phyloP scores from a whole-genome alignment of 495 filamentous ascomycete genomes.

The Lophium mytilinum region DNA sequence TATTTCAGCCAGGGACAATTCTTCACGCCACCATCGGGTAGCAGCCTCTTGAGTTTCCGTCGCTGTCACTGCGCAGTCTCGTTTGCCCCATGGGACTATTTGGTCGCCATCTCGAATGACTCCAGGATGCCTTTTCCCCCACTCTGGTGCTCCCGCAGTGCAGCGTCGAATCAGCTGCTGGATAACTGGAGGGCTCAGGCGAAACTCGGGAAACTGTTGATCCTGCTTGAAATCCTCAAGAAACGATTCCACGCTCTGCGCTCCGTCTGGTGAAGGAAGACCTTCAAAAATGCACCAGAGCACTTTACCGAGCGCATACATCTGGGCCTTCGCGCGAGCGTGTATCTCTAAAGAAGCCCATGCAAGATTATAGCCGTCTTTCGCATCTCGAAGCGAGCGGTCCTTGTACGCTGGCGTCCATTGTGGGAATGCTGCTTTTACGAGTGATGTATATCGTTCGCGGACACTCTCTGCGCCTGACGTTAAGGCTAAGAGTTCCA shows the following conservation, averaged over 20 bases:
- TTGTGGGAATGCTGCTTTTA: background rate
- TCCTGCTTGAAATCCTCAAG: background rate
- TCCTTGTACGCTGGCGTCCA: background rate
- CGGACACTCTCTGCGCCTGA: background rate
- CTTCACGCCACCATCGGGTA: background rate
- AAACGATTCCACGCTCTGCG: background rate
- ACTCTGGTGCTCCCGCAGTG: background rate
- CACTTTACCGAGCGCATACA: background rate
- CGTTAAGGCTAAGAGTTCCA: background rate
- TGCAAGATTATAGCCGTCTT: background rate
- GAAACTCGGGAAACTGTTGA: background rate
- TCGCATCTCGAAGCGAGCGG: background rate
- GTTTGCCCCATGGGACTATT: background rate
- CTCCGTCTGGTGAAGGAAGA: background rate
- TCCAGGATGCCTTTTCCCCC: background rate
- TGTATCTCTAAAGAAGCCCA: background rate
- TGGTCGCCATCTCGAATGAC: background rate
- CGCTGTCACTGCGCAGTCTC: background rate
- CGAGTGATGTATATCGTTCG: background rate
- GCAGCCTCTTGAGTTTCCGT: background rate
- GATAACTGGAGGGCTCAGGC: background rate
- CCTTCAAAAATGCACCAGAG: background rate
- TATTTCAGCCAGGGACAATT: too few species aligned
- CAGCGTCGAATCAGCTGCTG: background rate
- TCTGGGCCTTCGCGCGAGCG: background rate